Conservation (phyloP, 1,284 basidiomycete genomes). For the Ceratobasidium papillatum region DNA sequence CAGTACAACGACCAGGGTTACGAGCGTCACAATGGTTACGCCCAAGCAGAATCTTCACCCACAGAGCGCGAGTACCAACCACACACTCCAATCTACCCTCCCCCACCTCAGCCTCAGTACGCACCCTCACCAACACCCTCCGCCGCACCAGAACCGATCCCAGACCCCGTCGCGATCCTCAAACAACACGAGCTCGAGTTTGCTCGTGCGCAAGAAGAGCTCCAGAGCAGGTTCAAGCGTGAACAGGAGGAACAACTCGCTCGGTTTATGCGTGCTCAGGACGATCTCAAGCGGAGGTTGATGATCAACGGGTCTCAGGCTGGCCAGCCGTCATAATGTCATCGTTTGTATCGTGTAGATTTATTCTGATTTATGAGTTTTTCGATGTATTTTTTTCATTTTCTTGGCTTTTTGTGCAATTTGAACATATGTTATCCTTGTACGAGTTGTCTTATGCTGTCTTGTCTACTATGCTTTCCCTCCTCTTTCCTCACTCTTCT, state of each 20-base stretch:
- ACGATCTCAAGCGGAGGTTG: background rate
- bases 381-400: background rate
- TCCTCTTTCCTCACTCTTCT: background rate
- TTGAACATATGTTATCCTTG: background rate
- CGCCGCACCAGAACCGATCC: background rate
- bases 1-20: conserved; percentile 9
- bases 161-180: background rate
- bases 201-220: conserved; percentile 16
- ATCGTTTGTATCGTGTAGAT: background rate
- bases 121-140: background rate
- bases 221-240: conserved; percentile 21
- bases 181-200: conserved; percentile 20
- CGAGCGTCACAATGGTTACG: conserved; percentile 12
- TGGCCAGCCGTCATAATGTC: background rate
- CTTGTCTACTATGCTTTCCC: background rate
- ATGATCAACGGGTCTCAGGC: background rate
- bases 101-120: background rate
- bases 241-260: conserved; percentile 31
- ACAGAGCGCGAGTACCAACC: conserved; percentile 3
- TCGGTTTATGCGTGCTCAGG: conserved; percentile 20
- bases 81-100: background rate
- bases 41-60: background rate
- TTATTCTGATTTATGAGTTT: background rate
- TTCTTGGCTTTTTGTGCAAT: background rate
- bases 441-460: background rate